phyloP scores from a whole-genome alignment of 805 yeast genomes.

The Yamadazyma kitorensis region DNA sequence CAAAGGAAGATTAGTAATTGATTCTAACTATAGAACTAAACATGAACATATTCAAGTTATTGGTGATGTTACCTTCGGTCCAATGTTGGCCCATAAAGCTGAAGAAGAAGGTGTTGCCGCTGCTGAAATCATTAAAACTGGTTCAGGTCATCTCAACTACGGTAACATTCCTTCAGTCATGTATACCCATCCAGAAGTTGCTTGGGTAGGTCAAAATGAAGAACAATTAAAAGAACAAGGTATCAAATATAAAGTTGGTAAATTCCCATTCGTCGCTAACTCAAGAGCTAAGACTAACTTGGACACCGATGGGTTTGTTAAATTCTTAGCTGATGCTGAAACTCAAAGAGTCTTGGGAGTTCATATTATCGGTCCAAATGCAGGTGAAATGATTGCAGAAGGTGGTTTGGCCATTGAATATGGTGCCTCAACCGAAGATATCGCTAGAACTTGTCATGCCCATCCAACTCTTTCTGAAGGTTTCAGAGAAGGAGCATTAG shows the following conservation, averaged over 20 bases:
- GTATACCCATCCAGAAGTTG: constrained; percentile 99
- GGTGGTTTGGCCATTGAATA: constrained; percentile 96
- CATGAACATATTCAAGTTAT: constrained; percentile 91
- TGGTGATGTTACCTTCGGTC: constrained; percentile 98
- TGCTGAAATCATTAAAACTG: constrained; percentile 87
- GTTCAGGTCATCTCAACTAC: constrained; percentile 98
- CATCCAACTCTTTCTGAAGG: constrained; percentile 99
- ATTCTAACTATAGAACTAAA: constrained; percentile 89
- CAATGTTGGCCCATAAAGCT: constrained; percentile 99
- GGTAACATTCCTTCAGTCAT: constrained; percentile 97
- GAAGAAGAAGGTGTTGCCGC: constrained; percentile 99
- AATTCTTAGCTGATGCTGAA: constrained; percentile 93
- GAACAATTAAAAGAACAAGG: constrained; percentile 92
- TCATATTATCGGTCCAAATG: constrained; percentile 96
- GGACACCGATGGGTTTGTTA: constrained; percentile 97
- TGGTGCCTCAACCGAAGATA: constrained; percentile 98
- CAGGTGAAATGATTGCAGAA: constrained; percentile 99
- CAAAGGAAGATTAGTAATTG: constrained; percentile 91
- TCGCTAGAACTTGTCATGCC: constrained; percentile 97
- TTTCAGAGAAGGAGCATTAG: constrained; percentile 95
- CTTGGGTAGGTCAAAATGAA: constrained; percentile 98
- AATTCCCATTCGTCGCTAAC: constrained; percentile 98
- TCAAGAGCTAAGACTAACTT: constrained; percentile 98
- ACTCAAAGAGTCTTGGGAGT: constrained; percentile 95
- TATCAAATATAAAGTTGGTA: constrained; percentile 87